Evolutionary conservation across 2,329 filamentous ascomycete genomes (phyloP).

Genomic region (Ophiostoma pallidulum): DNA sequence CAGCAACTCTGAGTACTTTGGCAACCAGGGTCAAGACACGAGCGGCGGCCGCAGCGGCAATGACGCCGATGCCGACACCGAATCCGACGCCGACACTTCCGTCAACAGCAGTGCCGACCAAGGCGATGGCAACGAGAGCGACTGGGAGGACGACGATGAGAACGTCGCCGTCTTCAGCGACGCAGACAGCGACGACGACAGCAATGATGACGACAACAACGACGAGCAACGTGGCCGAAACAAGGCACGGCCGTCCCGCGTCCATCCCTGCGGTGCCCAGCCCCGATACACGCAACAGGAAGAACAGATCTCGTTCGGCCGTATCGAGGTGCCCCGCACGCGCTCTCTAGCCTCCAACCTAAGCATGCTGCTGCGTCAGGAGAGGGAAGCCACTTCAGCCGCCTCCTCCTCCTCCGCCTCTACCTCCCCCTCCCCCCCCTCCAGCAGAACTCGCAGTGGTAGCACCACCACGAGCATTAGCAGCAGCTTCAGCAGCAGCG

Average conservation of each 20-base stretch:
- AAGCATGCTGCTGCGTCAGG: conserved; percentile 1
- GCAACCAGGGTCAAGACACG: too few relatives aligned
- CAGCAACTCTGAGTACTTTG: too few relatives aligned
- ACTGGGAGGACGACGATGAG: conserved; percentile 9
- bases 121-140: not conserved
- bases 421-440: too few relatives aligned
- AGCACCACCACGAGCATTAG: not conserved
- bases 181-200: not conserved
- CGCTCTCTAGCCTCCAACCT: conserved; percentile 7
- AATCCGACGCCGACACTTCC: not conserved
- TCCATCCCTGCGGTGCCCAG: not conserved
- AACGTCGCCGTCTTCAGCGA: not conserved
- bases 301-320: not conserved
- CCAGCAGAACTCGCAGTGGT: not conserved
- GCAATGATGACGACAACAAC: not conserved
- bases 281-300: too few relatives aligned
- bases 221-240: too few relatives aligned
- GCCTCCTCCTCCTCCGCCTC: too few relatives aligned
- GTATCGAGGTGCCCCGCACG: not conserved
- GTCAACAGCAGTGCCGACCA: not conserved
- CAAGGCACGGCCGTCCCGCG: too few relatives aligned
- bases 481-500: not conserved
- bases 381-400: not conserved
- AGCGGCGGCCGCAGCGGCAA: too few relatives aligned
- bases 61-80: not conserved